Evolutionary conservation across 495 filamentous ascomycete genomes (phyloP).

Genomic region (Podospora anserina): DNA sequence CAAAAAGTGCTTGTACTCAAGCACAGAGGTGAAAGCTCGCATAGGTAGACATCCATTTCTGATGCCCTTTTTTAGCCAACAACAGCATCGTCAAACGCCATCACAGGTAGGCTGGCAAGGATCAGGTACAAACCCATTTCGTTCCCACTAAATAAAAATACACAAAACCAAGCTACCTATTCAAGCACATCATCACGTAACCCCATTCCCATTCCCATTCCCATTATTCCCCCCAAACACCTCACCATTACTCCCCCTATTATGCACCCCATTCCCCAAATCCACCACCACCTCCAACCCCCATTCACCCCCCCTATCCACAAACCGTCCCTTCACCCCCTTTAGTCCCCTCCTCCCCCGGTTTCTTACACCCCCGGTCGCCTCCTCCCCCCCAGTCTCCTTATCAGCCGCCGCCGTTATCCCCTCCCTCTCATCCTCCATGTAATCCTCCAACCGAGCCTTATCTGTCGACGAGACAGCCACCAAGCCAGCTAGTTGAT

Average conservation of each 20-base stretch:
- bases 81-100: too few species aligned
- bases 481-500: constrained; percentile 21
- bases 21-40: too few species aligned
- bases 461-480: constrained; percentile 27
- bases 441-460: constrained; percentile 17
- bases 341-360: background rate
- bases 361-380: background rate
- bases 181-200: background rate
- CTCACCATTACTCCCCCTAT: background rate
- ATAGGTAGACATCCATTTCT: too few species aligned
- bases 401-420: background rate
- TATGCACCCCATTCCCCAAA: background rate
- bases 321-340: background rate
- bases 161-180: background rate
- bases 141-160: background rate
- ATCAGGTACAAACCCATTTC: too few species aligned
- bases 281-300: constrained; percentile 1
- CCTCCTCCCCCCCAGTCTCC: background rate
- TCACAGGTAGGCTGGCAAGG: too few species aligned
- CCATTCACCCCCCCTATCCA: background rate
- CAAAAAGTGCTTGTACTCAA: too few species aligned
- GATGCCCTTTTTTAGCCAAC: too few species aligned
- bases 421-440: background rate
- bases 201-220: background rate
- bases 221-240: background rate